Evolutionary conservation across 352 stramenopile genomes (phyloP), one percentile per base, ranked within the genome.

Genomic region (Pythium insidiosum): DNA sequence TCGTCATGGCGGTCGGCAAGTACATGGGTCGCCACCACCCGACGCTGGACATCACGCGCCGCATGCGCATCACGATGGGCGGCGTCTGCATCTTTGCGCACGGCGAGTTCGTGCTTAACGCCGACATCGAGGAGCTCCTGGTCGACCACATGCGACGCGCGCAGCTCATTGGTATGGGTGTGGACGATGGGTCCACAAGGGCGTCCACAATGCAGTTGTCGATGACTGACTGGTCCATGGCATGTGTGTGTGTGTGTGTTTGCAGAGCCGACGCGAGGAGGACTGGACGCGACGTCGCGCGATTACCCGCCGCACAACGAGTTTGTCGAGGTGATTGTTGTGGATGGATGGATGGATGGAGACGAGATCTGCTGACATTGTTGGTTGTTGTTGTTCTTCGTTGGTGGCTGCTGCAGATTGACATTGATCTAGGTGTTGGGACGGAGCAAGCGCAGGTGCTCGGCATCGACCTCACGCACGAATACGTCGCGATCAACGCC

Each of bases 401-500:
- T n/a, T n/a, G n/a, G n/a, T n/a, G n/a, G n/a, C n/a, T n/a, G n/a
- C n/a, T n/a, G n/a, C 42, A 87, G 71, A 96, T 99, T 55, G 81
- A 95, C 16, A 78, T 99, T 38, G 88, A 98, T 55, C 73, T 98
- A 53, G 84, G 80, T n/a, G 67, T 90, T 36, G 84, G 81, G 22
- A 77, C 69, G n/a, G 69, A 84, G 39, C 60, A 80, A 48, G 76
- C 79, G 15, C 81, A 83, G 39, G 91, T 99, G 9, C 71, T 98
- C 24, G 96, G 96, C 36, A 98, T 95, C 59, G 96, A 99, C 61
- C 75, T 99, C 53, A 99, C 95, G 31, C 84, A 97, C 63, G 95
- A 98, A 69, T 99, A 99, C 58, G 95, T 99, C 26, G 75, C 85
- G 26, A 96, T 98, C 54, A 99, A 99, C 73, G 96, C 95, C 38